Conservation (phyloP, 768 basidiomycete genomes). For the Strobilomyces echinocephalus region DNA sequence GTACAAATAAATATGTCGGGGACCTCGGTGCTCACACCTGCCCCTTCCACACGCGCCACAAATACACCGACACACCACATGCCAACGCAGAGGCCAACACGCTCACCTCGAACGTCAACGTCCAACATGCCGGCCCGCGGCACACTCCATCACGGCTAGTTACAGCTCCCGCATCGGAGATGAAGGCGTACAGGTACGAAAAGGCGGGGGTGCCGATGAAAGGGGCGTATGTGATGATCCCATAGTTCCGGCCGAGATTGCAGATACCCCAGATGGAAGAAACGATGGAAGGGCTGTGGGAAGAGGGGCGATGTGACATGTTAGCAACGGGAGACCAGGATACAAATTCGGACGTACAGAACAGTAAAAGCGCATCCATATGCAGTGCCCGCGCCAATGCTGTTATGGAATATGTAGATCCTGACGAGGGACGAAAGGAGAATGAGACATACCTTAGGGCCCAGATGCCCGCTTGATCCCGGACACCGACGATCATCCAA, state of each 20-base stretch:
- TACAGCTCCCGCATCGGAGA: slow-evolving; percentile 43
- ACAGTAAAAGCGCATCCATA: slow-evolving; percentile 72
- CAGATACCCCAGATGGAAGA: slow-evolving; percentile 66
- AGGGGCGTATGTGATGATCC: slow-evolving; percentile 68
- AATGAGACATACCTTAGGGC: slow-evolving; percentile 51
- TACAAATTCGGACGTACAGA: slow-evolving; percentile 44
- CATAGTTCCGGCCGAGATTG: slow-evolving; percentile 75
- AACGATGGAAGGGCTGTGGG: slow-evolving; percentile 52
- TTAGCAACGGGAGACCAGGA: background rate
- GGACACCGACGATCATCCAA: slow-evolving; percentile 50
- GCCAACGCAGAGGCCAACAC: slow-evolving; percentile 41
- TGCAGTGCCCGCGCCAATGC: slow-evolving; percentile 60
- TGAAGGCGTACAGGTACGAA: slow-evolving; percentile 74
- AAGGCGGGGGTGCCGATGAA: slow-evolving; percentile 72
- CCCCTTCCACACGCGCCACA: slow-evolving; percentile 65
- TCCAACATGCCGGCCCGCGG: slow-evolving; percentile 59
- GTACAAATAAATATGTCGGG: background rate
- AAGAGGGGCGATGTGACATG: background rate
- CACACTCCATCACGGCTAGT: slow-evolving; percentile 36
- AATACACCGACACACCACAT: slow-evolving; percentile 38
- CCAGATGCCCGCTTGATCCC: slow-evolving; percentile 56
- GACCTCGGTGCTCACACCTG: slow-evolving; percentile 34
- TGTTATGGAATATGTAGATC: slow-evolving; percentile 20
- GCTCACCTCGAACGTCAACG: slow-evolving; percentile 56
- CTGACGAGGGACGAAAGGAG: background rate